Base-by-base conservation (phyloP, 2,329 filamentous ascomycete species). In the Penicillium digitatum region DNA sequence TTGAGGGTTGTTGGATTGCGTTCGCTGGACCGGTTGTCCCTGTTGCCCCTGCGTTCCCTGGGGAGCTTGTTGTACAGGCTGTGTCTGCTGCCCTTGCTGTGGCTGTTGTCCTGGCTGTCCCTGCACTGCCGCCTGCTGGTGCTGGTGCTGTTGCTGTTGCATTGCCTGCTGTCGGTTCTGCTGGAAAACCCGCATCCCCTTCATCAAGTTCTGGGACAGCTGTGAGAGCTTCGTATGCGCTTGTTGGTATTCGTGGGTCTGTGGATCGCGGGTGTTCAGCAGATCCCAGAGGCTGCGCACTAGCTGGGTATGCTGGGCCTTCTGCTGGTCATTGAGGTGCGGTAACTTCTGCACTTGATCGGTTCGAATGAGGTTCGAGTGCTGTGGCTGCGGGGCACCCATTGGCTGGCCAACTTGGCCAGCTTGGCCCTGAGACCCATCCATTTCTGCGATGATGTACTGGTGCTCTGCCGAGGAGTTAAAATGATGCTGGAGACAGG, bases 271-370 rank as follows among this genome's bases (percentile, higher is more conserved):
- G 39, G 66, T 76, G 56, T 82, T 78, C 48, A 82, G 72, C 31
- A 76, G 69, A 29, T 78, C 76, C 82, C 82, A 86, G 47, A 83
- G 74, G 57, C 74, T 78, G 54, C 77, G 75, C 58, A 86, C 77
- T 20, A 80, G 73, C 46, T 76, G 71, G 54, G 79, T 79, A 64
- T 84, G 83, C 60, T 81, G 78, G 42, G 76, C 69, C 70, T 84
- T 85, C 62, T 81, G 78, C 46, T 78, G 71, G 9, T 82, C 79
- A 57, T 71, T 79, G 29, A 86, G 72, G 67, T 79, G 75, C 5
- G 79, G 79, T 6, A 83, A 72, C 54, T 76, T 76, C 57, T 78
- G 76, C 48, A 83, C 79, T 57, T 82, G 78, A 54, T 80, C 77
- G 29, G 80, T 79, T 42, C 76, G 76, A 61, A 82, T 81, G 46